Conservation (phyloP, 345 rosid genomes). For the Eucalyptus tenuipes region DNA sequence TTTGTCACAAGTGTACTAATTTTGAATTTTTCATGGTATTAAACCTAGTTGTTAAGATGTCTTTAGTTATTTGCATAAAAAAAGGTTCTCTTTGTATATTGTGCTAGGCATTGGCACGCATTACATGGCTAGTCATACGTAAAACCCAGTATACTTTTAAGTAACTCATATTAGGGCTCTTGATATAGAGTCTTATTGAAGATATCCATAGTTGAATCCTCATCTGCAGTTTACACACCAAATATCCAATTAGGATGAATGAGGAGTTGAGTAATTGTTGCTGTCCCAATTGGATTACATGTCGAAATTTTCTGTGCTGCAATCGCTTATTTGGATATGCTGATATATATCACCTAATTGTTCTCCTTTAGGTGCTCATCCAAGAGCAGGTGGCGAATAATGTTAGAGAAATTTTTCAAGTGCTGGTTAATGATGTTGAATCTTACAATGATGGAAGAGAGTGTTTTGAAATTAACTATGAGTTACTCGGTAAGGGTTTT, state of each 20-base stretch:
- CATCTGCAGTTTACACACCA: background rate
- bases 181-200: background rate
- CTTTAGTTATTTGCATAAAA: background rate
- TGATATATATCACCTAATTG: background rate
- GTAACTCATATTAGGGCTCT: background rate
- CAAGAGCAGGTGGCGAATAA: conserved; percentile 29
- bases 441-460: conserved; percentile 14
- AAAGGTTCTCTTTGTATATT: background rate
- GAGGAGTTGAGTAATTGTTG: background rate
- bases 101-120: background rate
- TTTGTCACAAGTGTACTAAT: too few species aligned
- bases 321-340: background rate
- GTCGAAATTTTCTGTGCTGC: background rate
- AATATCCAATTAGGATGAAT: background rate
- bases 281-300: background rate
- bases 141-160: background rate
- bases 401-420: conserved; percentile 25
- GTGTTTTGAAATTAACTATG: conserved; percentile 23
- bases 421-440: conserved; percentile 22
- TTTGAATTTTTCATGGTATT: too few species aligned
- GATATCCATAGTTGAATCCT: background rate
- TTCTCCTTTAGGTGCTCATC: conserved; percentile 42
- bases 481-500: conserved; percentile 46
- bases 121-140: background rate
- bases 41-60: background rate